Percentiles rank a stretch among this genome's conserved stretches.
Evolutionary conservation across 2,329 filamentous ascomycete species (phyloP).

Genomic region (Scytalidium sp.): DNA sequence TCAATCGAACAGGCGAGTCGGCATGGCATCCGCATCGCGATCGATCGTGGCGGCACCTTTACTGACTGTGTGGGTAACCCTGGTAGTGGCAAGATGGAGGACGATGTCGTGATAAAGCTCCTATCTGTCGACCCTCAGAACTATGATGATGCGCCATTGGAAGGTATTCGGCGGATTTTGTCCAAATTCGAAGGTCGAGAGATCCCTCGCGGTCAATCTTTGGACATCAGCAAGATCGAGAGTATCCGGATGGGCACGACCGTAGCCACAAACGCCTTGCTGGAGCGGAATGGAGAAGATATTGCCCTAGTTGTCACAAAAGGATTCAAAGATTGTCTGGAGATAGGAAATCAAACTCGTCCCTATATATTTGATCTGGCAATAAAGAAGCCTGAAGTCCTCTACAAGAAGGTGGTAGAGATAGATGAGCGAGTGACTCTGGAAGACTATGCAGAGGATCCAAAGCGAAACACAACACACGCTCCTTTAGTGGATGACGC

Average conservation of each 20-base stretch:
- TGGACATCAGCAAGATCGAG: conserved; percentile 62
- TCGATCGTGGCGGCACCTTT: conserved; percentile 66
- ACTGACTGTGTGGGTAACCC: conserved; percentile 72
- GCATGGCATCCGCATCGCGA: conserved; percentile 5
- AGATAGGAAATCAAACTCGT: conserved; percentile 69
- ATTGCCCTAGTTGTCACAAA: conserved; percentile 69
- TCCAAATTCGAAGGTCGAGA: conserved; percentile 55
- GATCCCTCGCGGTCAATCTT: conserved; percentile 57
- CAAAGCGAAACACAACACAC: conserved; percentile 37
- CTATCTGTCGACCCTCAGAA: conserved; percentile 68
- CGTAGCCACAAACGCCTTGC: conserved; percentile 68
- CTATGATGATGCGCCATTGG: conserved; percentile 63
- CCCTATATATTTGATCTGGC: conserved; percentile 70
- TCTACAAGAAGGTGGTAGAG: conserved; percentile 67
- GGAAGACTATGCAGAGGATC: conserved; percentile 59
- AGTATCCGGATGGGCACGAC: conserved; percentile 76
- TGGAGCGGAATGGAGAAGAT: conserved; percentile 67
- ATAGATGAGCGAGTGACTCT: conserved; percentile 69
- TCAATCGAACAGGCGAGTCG: neutral
- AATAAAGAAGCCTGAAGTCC: conserved; percentile 62
- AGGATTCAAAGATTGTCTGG: conserved; percentile 69
- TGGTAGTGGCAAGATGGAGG: conserved; percentile 51
- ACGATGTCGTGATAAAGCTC: conserved; percentile 70
- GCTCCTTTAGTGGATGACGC: conserved; percentile 58
- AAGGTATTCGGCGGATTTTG: conserved; percentile 63